Evolutionary conservation across 1,139 yeast genomes (phyloP), one percentile per base, ranked within the genome.

Genomic region (Magnusiomyces suaveolens): DNA sequence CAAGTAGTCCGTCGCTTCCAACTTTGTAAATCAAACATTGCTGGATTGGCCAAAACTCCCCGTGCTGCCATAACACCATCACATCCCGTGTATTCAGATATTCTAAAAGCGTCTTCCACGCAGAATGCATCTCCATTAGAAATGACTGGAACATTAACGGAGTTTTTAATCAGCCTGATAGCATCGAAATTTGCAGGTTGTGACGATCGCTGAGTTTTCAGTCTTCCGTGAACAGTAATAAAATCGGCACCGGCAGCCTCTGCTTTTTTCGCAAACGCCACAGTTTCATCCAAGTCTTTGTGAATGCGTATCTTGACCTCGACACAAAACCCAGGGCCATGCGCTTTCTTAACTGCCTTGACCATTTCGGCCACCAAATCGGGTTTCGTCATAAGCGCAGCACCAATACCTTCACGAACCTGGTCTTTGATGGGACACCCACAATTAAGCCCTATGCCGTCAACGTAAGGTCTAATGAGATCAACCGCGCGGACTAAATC

Each of bases 381-480:
- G 0, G 94, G 88, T 59, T 87, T 83, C 32, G 82, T 74, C 89
- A 92, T 90, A 54, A 92, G 75, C 0, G 97, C 97, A 0, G 97
- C 97, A 2, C 98, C 98, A 26, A 92, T 89, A 20, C 98, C 98
- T 67, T 89, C 97, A 50, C 96, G 77, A 3, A 87, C 87, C 68
- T 92, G 98, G 61, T 92, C 97, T 60, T 84, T 86, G 52, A 92
- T 89, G 1, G 98, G 98, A 70, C 98, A 92, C 0, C 98, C 98
- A 71, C 98, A 92, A 72, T 92, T 94, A 55, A 92, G 75, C 0
- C 98, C 97, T 36, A 92, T 83, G 1, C 95, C 98, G 69, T 92
- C 97, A 48, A 88, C 92, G 65, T 80, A 87, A 0, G 96, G 96
- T 59, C 80, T 80, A n/a, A 90, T 82, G 89, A 92, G 82, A 54